A percentile compares a stretch with the other conserved stretches of the same genome.
These are phyloP conservation scores for Acanthamoeba healyi DNA, from an alignment of 208 protist species.

Conservation along the genomic window DNA sequence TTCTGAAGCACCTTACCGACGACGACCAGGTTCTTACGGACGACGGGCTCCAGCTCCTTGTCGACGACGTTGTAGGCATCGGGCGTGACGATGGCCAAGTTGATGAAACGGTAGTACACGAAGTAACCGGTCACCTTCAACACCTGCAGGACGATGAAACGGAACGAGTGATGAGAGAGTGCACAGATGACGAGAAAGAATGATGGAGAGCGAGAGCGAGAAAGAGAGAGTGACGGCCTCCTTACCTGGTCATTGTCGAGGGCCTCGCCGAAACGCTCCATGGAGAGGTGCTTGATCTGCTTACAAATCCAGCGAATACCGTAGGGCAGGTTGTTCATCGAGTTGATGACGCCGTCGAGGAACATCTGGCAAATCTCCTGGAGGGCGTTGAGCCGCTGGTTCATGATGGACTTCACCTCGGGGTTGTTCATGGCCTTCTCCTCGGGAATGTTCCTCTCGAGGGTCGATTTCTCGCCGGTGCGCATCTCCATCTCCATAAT, in stretches of 20 bases:
- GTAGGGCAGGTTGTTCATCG: constrained; percentile 88
- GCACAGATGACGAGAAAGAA: too few species aligned
- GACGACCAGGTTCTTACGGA: constrained; percentile 86
- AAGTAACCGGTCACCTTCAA: constrained; percentile 89
- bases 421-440: constrained; percentile 86
- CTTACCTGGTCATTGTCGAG: constrained; percentile 66
- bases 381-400: constrained; percentile 83
- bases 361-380: constrained; percentile 85
- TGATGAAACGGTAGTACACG: constrained; percentile 92
- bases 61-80: constrained; percentile 88
- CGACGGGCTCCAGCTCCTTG: constrained; percentile 73
- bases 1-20: constrained; percentile 88
- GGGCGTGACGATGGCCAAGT: constrained; percentile 88
- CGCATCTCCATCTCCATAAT: constrained; percentile 88
- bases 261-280: constrained; percentile 79
- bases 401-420: constrained; percentile 84
- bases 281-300: constrained; percentile 81
- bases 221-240: neutral
- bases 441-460: constrained; percentile 86
- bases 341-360: constrained; percentile 84
- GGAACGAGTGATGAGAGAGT: too few species aligned
- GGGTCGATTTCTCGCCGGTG: constrained; percentile 86
- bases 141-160: constrained; percentile 75
- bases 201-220: neutral
- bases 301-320: constrained; percentile 89